Base-by-base conservation (phyloP, 148 eudicot genomes). In the Drosera capensis region DNA sequence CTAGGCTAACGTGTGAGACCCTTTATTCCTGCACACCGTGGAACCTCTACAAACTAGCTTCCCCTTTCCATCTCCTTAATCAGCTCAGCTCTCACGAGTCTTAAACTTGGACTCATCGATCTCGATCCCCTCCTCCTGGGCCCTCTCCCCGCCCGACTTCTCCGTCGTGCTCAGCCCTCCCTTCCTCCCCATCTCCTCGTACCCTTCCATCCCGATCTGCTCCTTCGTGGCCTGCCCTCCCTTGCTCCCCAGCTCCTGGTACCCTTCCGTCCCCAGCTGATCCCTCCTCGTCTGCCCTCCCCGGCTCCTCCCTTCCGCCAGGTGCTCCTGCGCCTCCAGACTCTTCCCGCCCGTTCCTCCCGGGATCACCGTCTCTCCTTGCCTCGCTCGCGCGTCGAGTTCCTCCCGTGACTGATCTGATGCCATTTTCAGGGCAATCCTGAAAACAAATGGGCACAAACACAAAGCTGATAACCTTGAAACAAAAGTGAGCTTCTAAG, bases 241-340 rank as follows among this genome's bases (percentile, higher is more conserved):
- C 29, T 25, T n/a, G 54, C 77, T 71, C 26, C 69, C 50, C 51
- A 74, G 69, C 40, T 71, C 59, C 20, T 71, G 54, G 48, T 71
- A 71, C 12, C 72, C 76, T 71, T 59, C 23, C 8, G 57, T 54
- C 23, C 71, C 77, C 47, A 71, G 25, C 63, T 70, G 75, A 48
- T 70, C 73, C 65, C 25, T 67, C 73, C 80, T 56, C 13, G 62
- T 74, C 56, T 71, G 77, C 29, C 75, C 67, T 56, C 72, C 77
- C 24, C 36, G 13, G 54, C 77, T 71, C 26, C 69, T 51, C 51
- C 72, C 76, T 66, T 59, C 23, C 8, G 57, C 64, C 23, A 59
- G 64, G 40, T 52, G 64, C 20, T 59, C 38, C 34, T 59, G 60
- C 39, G 46, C 52, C 11, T 30, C 66, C 15, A 43, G 37, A 36